These are phyloP conservation scores for Russula abietina DNA, from an alignment of 768 basidiomycete genomes.

Conservation along the genomic window DNA sequence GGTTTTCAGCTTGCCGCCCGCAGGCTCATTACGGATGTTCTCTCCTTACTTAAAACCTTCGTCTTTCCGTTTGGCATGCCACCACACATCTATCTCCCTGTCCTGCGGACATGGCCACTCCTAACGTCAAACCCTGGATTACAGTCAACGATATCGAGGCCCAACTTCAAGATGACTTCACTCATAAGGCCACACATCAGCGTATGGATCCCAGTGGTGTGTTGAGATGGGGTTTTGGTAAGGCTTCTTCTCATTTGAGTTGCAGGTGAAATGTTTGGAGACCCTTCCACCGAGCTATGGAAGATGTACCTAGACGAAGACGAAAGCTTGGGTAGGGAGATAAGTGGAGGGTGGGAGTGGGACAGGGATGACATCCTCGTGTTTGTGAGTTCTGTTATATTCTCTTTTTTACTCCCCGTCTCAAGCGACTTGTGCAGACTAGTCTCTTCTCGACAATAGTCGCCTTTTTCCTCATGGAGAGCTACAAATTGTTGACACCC, in stretches of 20 bases:
- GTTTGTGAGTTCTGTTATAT: neutral
- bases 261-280: neutral
- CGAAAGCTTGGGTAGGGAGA: neutral
- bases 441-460: conserved; percentile 13
- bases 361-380: neutral
- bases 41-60: neutral
- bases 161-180: neutral
- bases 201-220: neutral
- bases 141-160: neutral
- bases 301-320: neutral
- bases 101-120: neutral
- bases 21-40: neutral
- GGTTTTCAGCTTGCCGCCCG: neutral
- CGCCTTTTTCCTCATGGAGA: conserved; percentile 6
- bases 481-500: conserved; percentile 1
- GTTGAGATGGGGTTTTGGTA: neutral
- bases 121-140: neutral
- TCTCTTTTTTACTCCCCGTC: neutral
- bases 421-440: neutral
- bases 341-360: neutral
- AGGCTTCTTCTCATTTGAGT: neutral
- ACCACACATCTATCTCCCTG: neutral
- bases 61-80: neutral
- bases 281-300: neutral
- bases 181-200: neutral